Base-by-base conservation (phyloP, 164 flowering plant genomes). In the Pachysandra terminalis region DNA sequence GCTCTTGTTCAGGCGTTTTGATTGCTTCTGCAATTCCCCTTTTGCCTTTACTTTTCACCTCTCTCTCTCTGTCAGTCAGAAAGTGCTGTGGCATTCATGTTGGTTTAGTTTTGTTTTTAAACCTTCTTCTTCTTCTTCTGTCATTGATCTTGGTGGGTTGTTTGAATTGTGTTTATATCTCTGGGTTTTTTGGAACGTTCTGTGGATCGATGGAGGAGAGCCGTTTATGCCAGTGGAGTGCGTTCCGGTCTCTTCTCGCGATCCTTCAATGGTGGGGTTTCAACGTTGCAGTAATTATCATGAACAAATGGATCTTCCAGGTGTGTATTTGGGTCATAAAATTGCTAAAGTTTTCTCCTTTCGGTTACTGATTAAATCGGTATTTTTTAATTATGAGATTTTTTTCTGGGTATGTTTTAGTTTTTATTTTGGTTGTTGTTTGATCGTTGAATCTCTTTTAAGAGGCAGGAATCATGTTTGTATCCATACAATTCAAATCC, bases 251-350 rank as follows among this genome's bases (percentile, higher is more conserved):
- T 69, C 74, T 96, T 21, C 78, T 96, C 16, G 91, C 98, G 1
- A 93, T 96, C 41, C 59, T 93, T 28, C 99, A 93, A 64, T 96
- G 99, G 99, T 96, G 99, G 99, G 83, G 74, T 64, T 95, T 90
- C 79, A 95, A 95, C 75, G 99, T 95, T 59, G 86, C 99, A 48
- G 99, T 95, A 41, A 92, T 95, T 61, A 89, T 95, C 83, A 90
- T 84, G 86, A 96, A 96, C 86, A 96, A 96, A 68, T 96, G 99
- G 99, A 96, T 96, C 93, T 96, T 96, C 77, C 99, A 95, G 99
- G 99, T 89, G 13, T 57, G 67, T 25, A 28, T 61, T 19, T 16
- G 41, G 54, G 52, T 61, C 53, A 12, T 60, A 22, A 49, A 2
- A 37, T 26, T 21, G 41, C 16, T 10, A 17, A 61, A 61, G 53